Percentiles rank a stretch among this genome's conserved stretches.
phyloP scores from a whole-genome alignment of 129 eudicot genomes.

The Centrapalus pauciflorus region DNA sequence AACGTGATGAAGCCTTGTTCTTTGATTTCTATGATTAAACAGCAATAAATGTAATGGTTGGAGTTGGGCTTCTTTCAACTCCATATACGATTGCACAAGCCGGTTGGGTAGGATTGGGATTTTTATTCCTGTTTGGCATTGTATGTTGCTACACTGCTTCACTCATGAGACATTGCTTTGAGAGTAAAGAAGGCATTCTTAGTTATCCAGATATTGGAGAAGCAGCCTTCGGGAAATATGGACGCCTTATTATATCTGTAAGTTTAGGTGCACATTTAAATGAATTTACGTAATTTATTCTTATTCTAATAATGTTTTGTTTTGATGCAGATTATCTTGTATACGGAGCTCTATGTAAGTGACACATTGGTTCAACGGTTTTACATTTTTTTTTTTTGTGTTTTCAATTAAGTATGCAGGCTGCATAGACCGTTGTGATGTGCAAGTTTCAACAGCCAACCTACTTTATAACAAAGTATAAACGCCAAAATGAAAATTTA shows the following conservation, averaged over 20 bases:
- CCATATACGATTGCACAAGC: constrained; percentile 77
- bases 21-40: constrained; percentile 16
- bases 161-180: constrained; percentile 84
- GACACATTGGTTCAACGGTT: not conserved
- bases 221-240: constrained; percentile 95
- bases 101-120: constrained; percentile 74
- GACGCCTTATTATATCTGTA: constrained; percentile 79
- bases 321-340: constrained; percentile 74
- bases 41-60: constrained; percentile 84
- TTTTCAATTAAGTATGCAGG: not conserved
- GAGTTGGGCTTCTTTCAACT: constrained; percentile 89
- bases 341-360: constrained; percentile 92
- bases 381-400: not conserved
- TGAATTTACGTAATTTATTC: not conserved
- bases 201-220: constrained; percentile 94
- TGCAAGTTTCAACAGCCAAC: too few relatives aligned
- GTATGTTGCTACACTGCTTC: constrained; percentile 81
- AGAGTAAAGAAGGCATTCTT: constrained; percentile 63
- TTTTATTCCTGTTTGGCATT: constrained; percentile 61
- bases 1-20: not conserved
- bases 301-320: constrained; percentile 19
- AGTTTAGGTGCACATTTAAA: constrained; percentile 23
- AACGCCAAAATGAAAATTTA: not conserved
- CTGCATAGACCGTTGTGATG: too few relatives aligned
- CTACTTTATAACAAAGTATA: not conserved